A percentile compares a stretch with the other conserved stretches of the same genome.
Conservation (phyloP, 163 green algal species). For the Scenedesmus sp. region DNA sequence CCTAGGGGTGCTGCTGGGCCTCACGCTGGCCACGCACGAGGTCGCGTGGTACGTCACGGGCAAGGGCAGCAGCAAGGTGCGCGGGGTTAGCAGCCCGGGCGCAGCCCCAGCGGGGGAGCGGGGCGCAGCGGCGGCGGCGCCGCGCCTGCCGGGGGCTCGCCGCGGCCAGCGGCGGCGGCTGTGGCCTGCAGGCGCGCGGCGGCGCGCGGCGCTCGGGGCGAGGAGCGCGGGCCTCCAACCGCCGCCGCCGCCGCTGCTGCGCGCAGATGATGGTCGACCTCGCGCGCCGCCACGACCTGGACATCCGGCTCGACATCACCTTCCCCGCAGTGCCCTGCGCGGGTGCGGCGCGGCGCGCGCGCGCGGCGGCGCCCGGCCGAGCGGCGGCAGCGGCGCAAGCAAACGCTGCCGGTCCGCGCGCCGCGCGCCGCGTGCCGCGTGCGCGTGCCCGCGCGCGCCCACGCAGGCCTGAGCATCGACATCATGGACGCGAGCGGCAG, state of each 20-base stretch:
- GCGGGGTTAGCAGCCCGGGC: too few relatives aligned
- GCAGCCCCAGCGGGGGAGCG: too few relatives aligned
- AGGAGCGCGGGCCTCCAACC: too few relatives aligned
- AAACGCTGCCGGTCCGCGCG: neutral
- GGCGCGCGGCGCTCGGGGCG: too few relatives aligned
- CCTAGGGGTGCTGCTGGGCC: conserved; percentile 28
- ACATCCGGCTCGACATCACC: conserved; percentile 60
- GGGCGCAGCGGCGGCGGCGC: too few relatives aligned
- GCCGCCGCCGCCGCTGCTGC: neutral
- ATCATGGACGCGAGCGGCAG: conserved; percentile 63
- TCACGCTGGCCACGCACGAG: conserved; percentile 27
- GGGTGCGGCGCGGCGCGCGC: conserved; percentile 40
- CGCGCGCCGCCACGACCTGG: conserved; percentile 35
- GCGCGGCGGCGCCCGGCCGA: too few relatives aligned
- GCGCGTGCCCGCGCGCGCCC: too few relatives aligned
- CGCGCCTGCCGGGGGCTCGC: too few relatives aligned
- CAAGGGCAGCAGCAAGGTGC: conserved; percentile 34
- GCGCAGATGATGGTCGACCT: conserved; percentile 41
- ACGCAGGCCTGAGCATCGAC: conserved; percentile 61
- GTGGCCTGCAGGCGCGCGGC: too few relatives aligned
- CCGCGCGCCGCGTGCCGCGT: too few relatives aligned
- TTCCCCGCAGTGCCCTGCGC: conserved; percentile 61
- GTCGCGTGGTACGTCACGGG: conserved; percentile 19
- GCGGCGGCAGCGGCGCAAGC: too few relatives aligned
- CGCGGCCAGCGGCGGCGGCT: too few relatives aligned